A percentile compares a stretch with the other conserved stretches of the same genome.
phyloP scores from a whole-genome alignment of 2,329 filamentous ascomycete species.

The Hirsutella minnesotensis region DNA sequence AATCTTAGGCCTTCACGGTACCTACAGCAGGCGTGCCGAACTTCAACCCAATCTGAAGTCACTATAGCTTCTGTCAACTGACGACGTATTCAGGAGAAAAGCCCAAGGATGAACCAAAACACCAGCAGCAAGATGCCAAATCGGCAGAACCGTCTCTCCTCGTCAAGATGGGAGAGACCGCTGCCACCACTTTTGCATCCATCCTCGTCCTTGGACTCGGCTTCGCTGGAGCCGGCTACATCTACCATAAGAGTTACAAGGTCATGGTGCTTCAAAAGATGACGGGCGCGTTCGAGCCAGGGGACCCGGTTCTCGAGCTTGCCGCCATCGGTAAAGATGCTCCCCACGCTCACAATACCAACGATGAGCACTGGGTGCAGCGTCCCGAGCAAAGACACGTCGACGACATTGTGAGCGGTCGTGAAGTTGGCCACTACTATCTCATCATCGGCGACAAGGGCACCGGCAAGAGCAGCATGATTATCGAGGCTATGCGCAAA shows the following conservation, averaged over 20 bases:
- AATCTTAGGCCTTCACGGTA: no score
- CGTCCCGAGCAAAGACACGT: slow-evolving; percentile 73
- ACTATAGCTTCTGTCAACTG: no score
- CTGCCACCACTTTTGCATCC: slow-evolving; percentile 64
- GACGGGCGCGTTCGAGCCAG: slow-evolving; percentile 79
- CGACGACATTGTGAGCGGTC: slow-evolving; percentile 70
- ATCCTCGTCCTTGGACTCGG: slow-evolving; percentile 58
- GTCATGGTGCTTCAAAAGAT: slow-evolving; percentile 85
- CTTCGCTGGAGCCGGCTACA: slow-evolving; percentile 57
- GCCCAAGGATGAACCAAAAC: background rate
- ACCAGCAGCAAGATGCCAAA: background rate
- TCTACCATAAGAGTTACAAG: slow-evolving; percentile 81
- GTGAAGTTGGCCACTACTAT: slow-evolving; percentile 71
- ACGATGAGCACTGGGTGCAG: slow-evolving; percentile 54
- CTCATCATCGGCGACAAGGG: slow-evolving; percentile 91
- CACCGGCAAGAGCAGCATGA: slow-evolving; percentile 92
- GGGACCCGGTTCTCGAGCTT: slow-evolving; percentile 78
- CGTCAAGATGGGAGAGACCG: slow-evolving; percentile 60
- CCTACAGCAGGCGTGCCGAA: no score
- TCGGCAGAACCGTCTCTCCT: slow-evolving; percentile 24
- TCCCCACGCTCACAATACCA: slow-evolving; percentile 28
- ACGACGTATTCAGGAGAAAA: no score
- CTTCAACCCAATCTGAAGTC: no score
- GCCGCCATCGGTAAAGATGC: slow-evolving; percentile 53
- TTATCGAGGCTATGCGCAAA: slow-evolving; percentile 89